Conservation (phyloP, 163 green algal genomes). For the Volvox carteri region DNA sequence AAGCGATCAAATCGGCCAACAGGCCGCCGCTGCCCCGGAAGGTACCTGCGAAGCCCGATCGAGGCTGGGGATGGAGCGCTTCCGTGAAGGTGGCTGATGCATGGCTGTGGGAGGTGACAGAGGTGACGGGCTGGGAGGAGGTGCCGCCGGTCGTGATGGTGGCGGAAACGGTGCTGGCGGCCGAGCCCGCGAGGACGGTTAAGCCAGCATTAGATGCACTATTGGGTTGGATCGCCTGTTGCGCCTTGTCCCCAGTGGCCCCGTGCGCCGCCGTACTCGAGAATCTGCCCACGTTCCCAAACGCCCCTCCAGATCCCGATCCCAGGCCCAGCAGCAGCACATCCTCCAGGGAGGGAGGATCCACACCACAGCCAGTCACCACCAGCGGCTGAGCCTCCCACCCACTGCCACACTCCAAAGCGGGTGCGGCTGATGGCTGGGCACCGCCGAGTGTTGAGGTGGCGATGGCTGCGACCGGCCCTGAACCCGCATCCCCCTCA, state of each 20-base stretch:
- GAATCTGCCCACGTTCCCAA: no score
- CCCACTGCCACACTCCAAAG: not conserved
- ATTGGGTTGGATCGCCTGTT: no score
- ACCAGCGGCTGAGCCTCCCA: constrained; percentile 20
- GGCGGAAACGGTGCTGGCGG: not conserved
- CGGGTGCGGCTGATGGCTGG: not conserved
- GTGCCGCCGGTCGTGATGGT: not conserved
- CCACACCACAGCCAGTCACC: constrained; percentile 11
- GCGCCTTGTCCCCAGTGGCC: no score
- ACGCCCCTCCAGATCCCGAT: no score
- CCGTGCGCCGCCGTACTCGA: no score
- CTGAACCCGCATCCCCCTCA: not conserved
- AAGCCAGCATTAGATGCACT: no score
- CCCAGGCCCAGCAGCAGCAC: constrained; percentile 9
- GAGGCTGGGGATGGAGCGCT: not conserved
- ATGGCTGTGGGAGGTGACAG: not conserved
- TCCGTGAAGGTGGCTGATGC: no score
- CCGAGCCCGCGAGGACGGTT: no score
- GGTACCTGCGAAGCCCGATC: not conserved
- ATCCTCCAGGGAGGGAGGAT: constrained; percentile 27
- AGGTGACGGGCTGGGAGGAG: not conserved
- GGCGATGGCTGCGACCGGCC: not conserved
- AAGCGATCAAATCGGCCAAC: not conserved
- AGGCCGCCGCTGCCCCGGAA: not conserved
- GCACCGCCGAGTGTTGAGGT: not conserved